A percentile compares a stretch with the other conserved stretches of the same genome.
Conservation (phyloP, 805 yeast species). For the Nakazawaea wyomingensis region DNA sequence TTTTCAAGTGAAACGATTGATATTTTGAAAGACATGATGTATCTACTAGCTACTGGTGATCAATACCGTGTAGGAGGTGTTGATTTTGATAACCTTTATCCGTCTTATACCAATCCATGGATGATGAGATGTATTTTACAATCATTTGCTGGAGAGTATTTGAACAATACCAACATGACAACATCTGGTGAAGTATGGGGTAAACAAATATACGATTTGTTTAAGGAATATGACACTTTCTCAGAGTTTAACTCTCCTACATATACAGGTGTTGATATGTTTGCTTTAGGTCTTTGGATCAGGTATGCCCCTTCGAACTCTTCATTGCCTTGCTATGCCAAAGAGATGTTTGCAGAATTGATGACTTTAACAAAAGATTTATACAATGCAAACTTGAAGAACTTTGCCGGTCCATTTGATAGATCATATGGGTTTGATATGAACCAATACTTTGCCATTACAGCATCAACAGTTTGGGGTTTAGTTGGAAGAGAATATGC, state of each 20-base stretch:
- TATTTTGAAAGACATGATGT: conserved; percentile 12
- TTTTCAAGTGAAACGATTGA: conserved; percentile 7
- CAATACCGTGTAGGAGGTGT: conserved; percentile 15
- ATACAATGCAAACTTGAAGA: conserved; percentile 15
- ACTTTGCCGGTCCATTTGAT: conserved; percentile 16
- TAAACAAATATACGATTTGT: conserved; percentile 12
- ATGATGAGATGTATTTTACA: conserved; percentile 15
- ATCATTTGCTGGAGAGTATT: conserved; percentile 13
- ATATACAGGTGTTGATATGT: conserved; percentile 17
- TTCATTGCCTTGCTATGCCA: conserved; percentile 9
- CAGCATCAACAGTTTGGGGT: conserved; percentile 14
- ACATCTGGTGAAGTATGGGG: conserved; percentile 13
- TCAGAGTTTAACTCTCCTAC: conserved; percentile 17
- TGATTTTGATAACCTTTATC: conserved; percentile 14
- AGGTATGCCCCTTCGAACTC: conserved; percentile 14
- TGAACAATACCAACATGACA: conserved; percentile 13
- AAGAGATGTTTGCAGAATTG: conserved; percentile 11
- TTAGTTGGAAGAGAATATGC: conserved; percentile 15
- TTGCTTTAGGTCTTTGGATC: conserved; percentile 14
- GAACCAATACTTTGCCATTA: conserved; percentile 14
- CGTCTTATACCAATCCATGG: conserved; percentile 15
- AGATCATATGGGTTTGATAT: conserved; percentile 15
- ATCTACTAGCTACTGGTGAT: conserved; percentile 13
- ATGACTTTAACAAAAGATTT: conserved; percentile 11
- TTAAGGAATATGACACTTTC: conserved; percentile 13